A percentile compares a stretch with the other conserved stretches of the same genome.
Evolutionary conservation across 768 basidiomycete species (phyloP).

Genomic region (Tulasnella sp.): DNA sequence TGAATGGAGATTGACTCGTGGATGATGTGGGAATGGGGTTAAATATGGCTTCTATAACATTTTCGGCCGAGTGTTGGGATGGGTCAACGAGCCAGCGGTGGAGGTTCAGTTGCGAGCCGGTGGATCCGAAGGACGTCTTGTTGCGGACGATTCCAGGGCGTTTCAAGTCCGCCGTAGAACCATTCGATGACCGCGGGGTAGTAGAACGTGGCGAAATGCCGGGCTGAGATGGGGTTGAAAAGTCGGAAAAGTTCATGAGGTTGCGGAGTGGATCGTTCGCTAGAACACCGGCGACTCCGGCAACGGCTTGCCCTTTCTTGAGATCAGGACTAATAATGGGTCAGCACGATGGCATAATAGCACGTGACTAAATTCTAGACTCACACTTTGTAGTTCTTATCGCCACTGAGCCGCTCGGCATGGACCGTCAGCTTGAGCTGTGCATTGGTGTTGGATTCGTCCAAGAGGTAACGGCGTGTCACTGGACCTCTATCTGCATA

Average conservation of each 20-base stretch:
- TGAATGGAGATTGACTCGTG: conserved; percentile 32
- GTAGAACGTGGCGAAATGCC: conserved; percentile 1
- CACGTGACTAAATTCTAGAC: not conserved
- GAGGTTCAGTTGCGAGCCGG: not conserved
- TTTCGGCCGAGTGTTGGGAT: conserved; percentile 51
- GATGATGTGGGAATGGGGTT: conserved; percentile 51
- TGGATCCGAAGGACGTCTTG: not conserved
- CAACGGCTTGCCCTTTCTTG: conserved; percentile 63
- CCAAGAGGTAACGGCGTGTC: conserved; percentile 56
- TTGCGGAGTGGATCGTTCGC: conserved; percentile 28
- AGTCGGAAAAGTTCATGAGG: not conserved
- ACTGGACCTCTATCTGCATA: conserved; percentile 55
- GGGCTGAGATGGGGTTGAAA: not conserved
- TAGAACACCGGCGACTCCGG: conserved; percentile 55
- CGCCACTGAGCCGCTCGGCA: conserved; percentile 48
- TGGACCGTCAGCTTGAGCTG: conserved; percentile 65
- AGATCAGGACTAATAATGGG: conserved; percentile 42
- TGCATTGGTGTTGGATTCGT: conserved; percentile 71
- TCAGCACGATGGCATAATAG: not conserved
- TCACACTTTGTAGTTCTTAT: conserved; percentile 44
- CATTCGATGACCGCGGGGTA: not conserved
- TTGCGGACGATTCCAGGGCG: not conserved
- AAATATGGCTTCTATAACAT: conserved; percentile 70
- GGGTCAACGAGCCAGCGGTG: conserved; percentile 1
- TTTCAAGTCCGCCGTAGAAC: not conserved